A percentile compares a stretch with the other conserved stretches of the same genome.
These are phyloP conservation scores for Phytophthora aleatoria DNA, from an alignment of 352 stramenopile genomes.

Conservation along the genomic window DNA sequence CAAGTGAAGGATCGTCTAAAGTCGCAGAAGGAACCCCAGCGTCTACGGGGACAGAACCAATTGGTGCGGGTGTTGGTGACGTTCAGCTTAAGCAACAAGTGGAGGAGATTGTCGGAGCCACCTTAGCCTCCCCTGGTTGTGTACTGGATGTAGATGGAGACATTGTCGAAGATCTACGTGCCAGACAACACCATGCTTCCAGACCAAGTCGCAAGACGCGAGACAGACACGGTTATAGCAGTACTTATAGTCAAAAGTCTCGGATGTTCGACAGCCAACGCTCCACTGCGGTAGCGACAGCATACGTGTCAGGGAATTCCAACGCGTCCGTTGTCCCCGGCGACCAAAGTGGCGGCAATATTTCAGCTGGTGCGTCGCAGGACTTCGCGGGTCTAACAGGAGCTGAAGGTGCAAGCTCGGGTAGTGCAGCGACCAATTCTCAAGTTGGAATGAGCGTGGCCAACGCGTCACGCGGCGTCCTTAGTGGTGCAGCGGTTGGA, in stretches of 20 bases:
- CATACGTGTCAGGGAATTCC: conserved; percentile 35
- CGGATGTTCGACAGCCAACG: conserved; percentile 46
- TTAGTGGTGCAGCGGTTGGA: conserved; percentile 42
- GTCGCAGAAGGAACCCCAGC: conserved; percentile 5
- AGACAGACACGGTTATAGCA: conserved; percentile 24
- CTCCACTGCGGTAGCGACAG: conserved; percentile 34
- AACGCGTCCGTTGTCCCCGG: conserved; percentile 47
- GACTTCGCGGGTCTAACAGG: conserved; percentile 31
- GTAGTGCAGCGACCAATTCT: conserved; percentile 42
- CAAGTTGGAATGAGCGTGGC: conserved; percentile 51
- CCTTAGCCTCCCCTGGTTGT: conserved; percentile 75
- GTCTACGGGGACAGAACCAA: conserved; percentile 15
- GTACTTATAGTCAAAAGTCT: conserved; percentile 50
- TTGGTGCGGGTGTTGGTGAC: conserved; percentile 47
- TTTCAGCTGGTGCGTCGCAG: conserved; percentile 62
- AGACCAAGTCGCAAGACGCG: conserved; percentile 23
- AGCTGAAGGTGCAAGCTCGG: conserved; percentile 35
- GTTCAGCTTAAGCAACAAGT: conserved; percentile 71
- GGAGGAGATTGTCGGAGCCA: conserved; percentile 79
- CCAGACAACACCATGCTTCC: conserved; percentile 47
- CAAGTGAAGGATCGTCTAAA: conserved; percentile 24
- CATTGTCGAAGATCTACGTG: conserved; percentile 72
- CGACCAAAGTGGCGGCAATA: conserved; percentile 49
- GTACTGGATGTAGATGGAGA: conserved; percentile 81
- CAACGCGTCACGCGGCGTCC: conserved; percentile 45